A percentile compares a stretch with the other conserved stretches of the same genome.
Evolutionary conservation across 352 stramenopile genomes (phyloP).

Genomic region (Phytopythium litorale): DNA sequence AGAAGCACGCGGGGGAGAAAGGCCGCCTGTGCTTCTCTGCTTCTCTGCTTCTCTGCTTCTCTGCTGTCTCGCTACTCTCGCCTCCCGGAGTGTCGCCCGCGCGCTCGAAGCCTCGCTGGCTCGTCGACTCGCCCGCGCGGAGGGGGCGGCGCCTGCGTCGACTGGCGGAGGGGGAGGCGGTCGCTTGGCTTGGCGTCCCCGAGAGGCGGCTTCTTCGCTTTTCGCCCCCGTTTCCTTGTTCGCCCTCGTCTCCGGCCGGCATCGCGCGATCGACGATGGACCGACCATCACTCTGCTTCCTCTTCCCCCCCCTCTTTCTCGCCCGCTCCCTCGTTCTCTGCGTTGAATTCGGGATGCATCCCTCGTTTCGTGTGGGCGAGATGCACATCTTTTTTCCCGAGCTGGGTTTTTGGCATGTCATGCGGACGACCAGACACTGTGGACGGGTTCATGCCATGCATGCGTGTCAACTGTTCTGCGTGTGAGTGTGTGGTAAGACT

Average conservation of each 20-base stretch:
- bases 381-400: too few relatives aligned
- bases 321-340: not conserved
- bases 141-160: not conserved
- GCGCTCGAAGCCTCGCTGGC: not conserved
- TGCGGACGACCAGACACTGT: too few relatives aligned
- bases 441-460: not conserved
- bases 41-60: not conserved
- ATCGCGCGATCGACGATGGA: conserved; percentile 9
- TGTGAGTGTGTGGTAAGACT: not conserved
- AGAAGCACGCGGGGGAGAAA: not conserved
- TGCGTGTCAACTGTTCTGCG: too few relatives aligned
- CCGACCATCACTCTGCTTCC: conserved; percentile 1
- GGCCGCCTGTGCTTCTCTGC: not conserved
- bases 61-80: not conserved
- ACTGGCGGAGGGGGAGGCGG: not conserved
- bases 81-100: not conserved
- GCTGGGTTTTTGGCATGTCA: not conserved
- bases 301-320: conserved; percentile 2
- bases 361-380: not conserved
- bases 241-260: not conserved
- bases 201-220: conserved; percentile 3
- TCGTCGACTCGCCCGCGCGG: not conserved
- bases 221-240: conserved; percentile 5
- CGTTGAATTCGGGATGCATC: not conserved
- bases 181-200: not conserved